Evolutionary conservation across 257 asterid species (phyloP).

Genomic region (Mentha longifolia): DNA sequence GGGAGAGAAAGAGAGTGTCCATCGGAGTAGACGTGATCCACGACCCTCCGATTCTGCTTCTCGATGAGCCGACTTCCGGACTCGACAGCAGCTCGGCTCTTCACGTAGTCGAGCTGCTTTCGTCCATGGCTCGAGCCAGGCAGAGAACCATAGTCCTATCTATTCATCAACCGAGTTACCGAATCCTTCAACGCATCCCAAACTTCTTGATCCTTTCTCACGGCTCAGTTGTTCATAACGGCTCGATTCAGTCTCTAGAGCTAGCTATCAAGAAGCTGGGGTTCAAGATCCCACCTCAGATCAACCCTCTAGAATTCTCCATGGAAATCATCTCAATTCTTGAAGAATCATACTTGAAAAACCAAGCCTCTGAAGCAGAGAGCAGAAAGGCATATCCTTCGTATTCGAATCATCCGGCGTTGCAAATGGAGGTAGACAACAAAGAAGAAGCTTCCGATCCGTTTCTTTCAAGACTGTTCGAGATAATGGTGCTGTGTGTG

Average conservation of each 20-base stretch:
- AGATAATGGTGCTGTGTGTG: conserved; percentile 59
- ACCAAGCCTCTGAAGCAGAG: conserved; percentile 32
- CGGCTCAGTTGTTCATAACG: conserved; percentile 71
- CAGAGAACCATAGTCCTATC: conserved; percentile 66
- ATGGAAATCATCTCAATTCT: conserved; percentile 74
- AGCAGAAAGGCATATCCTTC: conserved; percentile 17
- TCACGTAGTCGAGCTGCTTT: conserved; percentile 73
- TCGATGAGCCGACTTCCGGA: conserved; percentile 93
- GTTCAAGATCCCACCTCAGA: conserved; percentile 64
- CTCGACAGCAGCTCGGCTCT: conserved; percentile 90
- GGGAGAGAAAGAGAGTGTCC: conserved; percentile 81
- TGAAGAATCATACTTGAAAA: conserved; percentile 45
- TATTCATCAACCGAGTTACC: conserved; percentile 84
- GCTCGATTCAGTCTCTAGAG: conserved; percentile 71
- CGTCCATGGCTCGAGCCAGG: conserved; percentile 72
- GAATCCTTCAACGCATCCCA: conserved; percentile 67
- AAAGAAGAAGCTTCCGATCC: conserved; percentile 3
- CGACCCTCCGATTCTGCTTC: conserved; percentile 71
- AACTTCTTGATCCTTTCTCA: conserved; percentile 72
- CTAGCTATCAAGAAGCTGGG: conserved; percentile 51
- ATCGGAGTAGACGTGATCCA: conserved; percentile 87
- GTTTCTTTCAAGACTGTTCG: conserved; percentile 39
- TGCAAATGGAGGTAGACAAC: conserved; percentile 32
- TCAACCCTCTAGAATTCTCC: conserved; percentile 78
- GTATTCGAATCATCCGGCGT: conserved; percentile 2